Evolutionary conservation across 169 alveolate genomes (phyloP), one percentile per base, ranked within the genome.

Genomic region (Cryptosporidium felis): DNA sequence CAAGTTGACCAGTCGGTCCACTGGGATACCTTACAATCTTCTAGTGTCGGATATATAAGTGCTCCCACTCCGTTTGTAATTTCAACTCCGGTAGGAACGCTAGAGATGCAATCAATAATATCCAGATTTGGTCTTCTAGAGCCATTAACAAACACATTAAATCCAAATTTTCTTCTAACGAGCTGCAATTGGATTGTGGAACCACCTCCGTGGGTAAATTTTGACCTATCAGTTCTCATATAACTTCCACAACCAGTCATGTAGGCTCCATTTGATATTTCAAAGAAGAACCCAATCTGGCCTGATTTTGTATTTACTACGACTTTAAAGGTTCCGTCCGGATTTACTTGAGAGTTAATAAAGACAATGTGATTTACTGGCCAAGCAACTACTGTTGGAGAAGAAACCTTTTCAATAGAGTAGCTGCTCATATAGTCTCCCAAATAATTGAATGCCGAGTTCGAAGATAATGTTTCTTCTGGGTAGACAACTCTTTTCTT

Each of bases 1-100:
- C 94, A 91, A 8, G 62, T 60, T 32, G 89, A 60, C 92, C 92
- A 91, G 60, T 51, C 82, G 18, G 90, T 88, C 94, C 94, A 91
- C 61, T 82, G 80, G 46, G 90, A 51, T 32, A 80, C 79, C 41
- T 58, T 46, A 36, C 93, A 90, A 65, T 90, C 93, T 23, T 82
- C 91, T 44, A 89, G 82, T 49, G 79, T 41, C 5, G 85, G 85
- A 56, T 18, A 40, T n/a, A 74, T 74, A 10, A 23, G 21, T 53
- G 85, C 32, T 10, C 46, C 53, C 4, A 9, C 6, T 30, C 85
- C 85, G 42, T 12, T 51, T 21, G 53, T 38, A 4, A 74, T 45
- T 12, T 51, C 30, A 12, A 74, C 14, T 32, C 34, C 41, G 1
- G 49, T 58, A 4, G 67, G 85, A 8, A 8, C 23, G 28, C 67